A percentile compares a stretch with the other conserved stretches of the same genome.
phyloP scores from a whole-genome alignment of 176 grass and related monocot species.

The Leersia perrieri region DNA sequence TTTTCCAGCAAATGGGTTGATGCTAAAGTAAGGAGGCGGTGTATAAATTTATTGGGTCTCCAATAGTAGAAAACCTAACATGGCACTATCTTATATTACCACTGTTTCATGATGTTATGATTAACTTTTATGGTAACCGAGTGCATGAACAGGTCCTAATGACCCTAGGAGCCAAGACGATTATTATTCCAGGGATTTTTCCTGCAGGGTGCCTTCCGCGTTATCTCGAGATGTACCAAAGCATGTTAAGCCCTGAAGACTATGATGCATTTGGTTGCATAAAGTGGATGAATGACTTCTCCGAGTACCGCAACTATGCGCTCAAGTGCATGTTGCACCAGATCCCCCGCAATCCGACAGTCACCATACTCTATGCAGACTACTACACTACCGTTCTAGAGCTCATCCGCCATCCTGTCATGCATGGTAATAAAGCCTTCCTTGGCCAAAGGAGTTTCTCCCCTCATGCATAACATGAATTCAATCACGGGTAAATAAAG shows the following conservation, averaged over 20 bases:
- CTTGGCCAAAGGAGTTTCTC: too few relatives aligned
- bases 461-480: too few relatives aligned
- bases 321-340: too few relatives aligned
- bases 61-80: too few relatives aligned
- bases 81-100: too few relatives aligned
- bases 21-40: too few relatives aligned
- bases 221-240: slow-evolving; percentile 34
- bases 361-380: slow-evolving; percentile 33
- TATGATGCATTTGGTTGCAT: slow-evolving; percentile 50
- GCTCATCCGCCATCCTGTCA: not conserved
- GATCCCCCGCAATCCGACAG: not conserved
- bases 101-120: too few relatives aligned
- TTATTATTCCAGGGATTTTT: slow-evolving; percentile 41
- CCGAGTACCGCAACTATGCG: too few relatives aligned
- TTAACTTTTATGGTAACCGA: not conserved
- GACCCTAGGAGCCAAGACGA: slow-evolving; percentile 39
- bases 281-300: slow-evolving; percentile 42
- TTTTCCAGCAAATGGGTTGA: too few relatives aligned
- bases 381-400: slow-evolving; percentile 19
- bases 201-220: slow-evolving; percentile 33
- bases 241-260: not conserved
- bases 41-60: too few relatives aligned
- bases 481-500: too few relatives aligned
- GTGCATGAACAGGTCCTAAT: slow-evolving; percentile 25
- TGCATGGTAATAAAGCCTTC: too few relatives aligned